These are phyloP conservation scores for Boletus coccyginus DNA, from an alignment of 768 basidiomycete species.

Conservation along the genomic window DNA sequence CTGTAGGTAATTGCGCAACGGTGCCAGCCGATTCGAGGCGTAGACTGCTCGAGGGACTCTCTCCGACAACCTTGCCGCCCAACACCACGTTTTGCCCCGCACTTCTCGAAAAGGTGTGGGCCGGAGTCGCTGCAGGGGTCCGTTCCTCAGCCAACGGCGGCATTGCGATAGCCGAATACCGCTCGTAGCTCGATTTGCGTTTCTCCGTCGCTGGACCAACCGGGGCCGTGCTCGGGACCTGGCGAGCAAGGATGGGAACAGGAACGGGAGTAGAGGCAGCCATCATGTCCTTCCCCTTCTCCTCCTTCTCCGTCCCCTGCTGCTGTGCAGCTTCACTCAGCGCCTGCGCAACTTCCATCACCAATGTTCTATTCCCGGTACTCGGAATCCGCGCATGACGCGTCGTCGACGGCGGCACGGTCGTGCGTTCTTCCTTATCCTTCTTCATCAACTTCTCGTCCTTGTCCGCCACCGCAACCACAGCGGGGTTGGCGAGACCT, in stretches of 20 bases:
- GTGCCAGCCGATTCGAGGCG: background rate
- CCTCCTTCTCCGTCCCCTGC: slow-evolving; percentile 1
- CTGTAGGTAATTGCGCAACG: background rate
- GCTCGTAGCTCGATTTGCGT: slow-evolving; percentile 65
- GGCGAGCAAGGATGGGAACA: slow-evolving; percentile 1
- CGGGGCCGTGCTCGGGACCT: slow-evolving; percentile 13
- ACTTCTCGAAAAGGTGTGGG: slow-evolving; percentile 46
- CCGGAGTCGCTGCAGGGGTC: slow-evolving; percentile 56
- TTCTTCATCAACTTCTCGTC: slow-evolving; percentile 1
- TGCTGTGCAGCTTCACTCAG: slow-evolving; percentile 38
- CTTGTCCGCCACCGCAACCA: background rate
- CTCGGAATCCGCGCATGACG: slow-evolving; percentile 60
- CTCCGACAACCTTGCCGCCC: slow-evolving; percentile 3
- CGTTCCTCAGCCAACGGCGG: slow-evolving; percentile 69
- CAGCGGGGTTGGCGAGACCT: slow-evolving; percentile 30
- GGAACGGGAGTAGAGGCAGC: background rate
- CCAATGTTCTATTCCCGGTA: slow-evolving; percentile 65
- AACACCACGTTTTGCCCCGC: slow-evolving; percentile 4
- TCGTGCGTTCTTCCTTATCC: slow-evolving; percentile 20
- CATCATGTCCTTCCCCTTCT: background rate
- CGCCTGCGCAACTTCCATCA: slow-evolving; percentile 76
- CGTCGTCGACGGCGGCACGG: slow-evolving; percentile 32
- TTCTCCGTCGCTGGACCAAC: slow-evolving; percentile 42
- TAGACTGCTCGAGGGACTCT: slow-evolving; percentile 12
- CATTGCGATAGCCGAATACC: slow-evolving; percentile 57